Percentiles rank a stretch among this genome's conserved stretches.
These are phyloP conservation scores for Glaciozyma martinii DNA, from an alignment of 768 basidiomycete genomes.

Conservation along the genomic window DNA sequence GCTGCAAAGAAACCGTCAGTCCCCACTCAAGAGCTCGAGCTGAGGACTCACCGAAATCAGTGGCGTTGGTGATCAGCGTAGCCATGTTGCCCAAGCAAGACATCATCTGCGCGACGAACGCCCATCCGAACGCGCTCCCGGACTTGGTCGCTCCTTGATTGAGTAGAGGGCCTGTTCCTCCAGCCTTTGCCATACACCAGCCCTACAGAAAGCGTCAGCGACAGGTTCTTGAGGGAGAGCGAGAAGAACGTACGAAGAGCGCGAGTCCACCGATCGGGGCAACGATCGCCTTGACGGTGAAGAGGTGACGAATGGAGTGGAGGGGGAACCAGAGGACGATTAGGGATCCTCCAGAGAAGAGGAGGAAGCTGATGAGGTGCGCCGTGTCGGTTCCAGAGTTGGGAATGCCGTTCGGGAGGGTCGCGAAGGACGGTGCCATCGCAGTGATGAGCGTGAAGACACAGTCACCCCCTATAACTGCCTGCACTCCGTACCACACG, in stretches of 20 bases:
- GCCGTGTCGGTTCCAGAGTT: slow-evolving; percentile 66
- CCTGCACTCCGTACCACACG: slow-evolving; percentile 37
- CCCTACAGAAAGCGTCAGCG: slow-evolving; percentile 38
- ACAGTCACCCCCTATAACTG: slow-evolving; percentile 73
- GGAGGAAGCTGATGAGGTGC: slow-evolving; percentile 71
- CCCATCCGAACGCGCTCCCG: slow-evolving; percentile 64
- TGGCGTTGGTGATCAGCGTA: slow-evolving; percentile 50
- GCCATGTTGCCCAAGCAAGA: slow-evolving; percentile 60
- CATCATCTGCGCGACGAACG: slow-evolving; percentile 63
- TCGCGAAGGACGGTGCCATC: slow-evolving; percentile 57
- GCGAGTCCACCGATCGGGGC: slow-evolving; percentile 60
- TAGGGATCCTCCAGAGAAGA: slow-evolving; percentile 73
- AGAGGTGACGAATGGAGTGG: slow-evolving; percentile 70
- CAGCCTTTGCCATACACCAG: slow-evolving; percentile 68
- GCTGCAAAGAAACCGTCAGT: slow-evolving; percentile 43
- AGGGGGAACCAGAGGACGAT: slow-evolving; percentile 62
- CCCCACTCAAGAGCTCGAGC: background rate
- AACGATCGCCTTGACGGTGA: slow-evolving; percentile 66
- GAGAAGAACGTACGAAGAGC: slow-evolving; percentile 48
- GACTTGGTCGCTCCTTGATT: slow-evolving; percentile 55
- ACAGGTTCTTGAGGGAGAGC: slow-evolving; percentile 9
- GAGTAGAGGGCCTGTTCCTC: slow-evolving; percentile 67
- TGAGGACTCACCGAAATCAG: slow-evolving; percentile 42
- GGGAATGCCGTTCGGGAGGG: slow-evolving; percentile 56
- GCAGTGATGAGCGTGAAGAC: slow-evolving; percentile 63